A percentile compares a stretch with the other conserved stretches of the same genome.
Conservation (phyloP, 306 rosid species). For the Potentilla sterilis region DNA sequence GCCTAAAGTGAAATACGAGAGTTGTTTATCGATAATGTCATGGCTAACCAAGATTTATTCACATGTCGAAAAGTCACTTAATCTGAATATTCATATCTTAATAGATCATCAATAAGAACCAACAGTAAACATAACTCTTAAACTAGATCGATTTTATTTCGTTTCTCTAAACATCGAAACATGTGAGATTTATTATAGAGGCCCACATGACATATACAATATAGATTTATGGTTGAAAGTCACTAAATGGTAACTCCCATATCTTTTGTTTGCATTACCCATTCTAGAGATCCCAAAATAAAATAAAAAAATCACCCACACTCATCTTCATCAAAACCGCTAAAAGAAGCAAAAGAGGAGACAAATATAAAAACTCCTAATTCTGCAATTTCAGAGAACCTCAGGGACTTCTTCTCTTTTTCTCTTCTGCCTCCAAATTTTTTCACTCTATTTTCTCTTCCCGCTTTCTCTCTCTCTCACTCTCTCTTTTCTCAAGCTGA, state of each 20-base stretch:
- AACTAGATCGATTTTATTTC: rapidly evolving
- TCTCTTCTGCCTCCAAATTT: background rate
- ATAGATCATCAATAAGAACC: background rate
- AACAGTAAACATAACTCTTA: rapidly evolving
- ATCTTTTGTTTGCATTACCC: background rate
- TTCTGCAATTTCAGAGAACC: background rate
- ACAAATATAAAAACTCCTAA: background rate
- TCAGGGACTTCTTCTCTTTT: background rate
- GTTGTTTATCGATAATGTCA: no score
- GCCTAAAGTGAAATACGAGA: background rate
- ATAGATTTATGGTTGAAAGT: background rate
- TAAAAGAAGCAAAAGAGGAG: background rate
- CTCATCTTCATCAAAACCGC: background rate
- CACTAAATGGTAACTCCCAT: background rate
- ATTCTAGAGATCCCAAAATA: background rate
- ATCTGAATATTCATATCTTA: background rate
- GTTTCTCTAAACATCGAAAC: background rate
- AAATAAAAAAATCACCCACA: background rate
- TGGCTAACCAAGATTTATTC: background rate
- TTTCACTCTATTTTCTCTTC: background rate
- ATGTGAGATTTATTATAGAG: background rate
- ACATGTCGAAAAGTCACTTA: no score
- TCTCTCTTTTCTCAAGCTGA: background rate
- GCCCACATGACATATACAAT: background rate
- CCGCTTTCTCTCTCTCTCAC: constrained; percentile 2